phyloP scores from a whole-genome alignment of 1,284 basidiomycete genomes.

The Naganishia liquefaciens region DNA sequence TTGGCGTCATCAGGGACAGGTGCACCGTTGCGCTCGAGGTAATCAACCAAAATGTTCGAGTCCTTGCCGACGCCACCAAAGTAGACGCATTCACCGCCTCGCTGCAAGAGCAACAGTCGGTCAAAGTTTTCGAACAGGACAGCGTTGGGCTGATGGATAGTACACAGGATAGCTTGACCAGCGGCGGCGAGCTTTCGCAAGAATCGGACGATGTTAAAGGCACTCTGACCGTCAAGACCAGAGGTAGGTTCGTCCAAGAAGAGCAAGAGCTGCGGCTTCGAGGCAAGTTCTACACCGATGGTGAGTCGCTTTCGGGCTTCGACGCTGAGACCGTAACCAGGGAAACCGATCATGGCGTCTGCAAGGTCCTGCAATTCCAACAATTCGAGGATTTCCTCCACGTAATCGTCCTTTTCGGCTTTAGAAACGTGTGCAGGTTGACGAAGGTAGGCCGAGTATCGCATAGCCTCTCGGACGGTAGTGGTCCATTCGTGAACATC shows the following conservation, averaged over 20 bases:
- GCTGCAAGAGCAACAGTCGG: constrained; percentile 57
- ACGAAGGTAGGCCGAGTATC: constrained; percentile 63
- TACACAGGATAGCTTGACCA: constrained; percentile 62
- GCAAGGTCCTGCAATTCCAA: constrained; percentile 59
- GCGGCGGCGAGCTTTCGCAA: constrained; percentile 68
- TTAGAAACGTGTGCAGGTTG: constrained; percentile 58
- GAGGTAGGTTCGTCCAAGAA: constrained; percentile 62
- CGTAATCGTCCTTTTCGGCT: constrained; percentile 59
- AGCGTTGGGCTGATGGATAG: constrained; percentile 56
- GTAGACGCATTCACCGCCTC: constrained; percentile 54
- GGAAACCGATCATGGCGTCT: constrained; percentile 56
- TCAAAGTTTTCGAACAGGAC: constrained; percentile 61
- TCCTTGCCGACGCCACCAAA: constrained; percentile 61
- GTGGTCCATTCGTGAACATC: constrained; percentile 84
- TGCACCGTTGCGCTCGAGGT: constrained; percentile 60
- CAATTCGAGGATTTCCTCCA: constrained; percentile 59
- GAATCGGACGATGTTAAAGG: constrained; percentile 58
- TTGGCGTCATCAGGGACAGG: constrained; percentile 59
- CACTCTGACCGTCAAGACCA: constrained; percentile 58
- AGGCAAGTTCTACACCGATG: constrained; percentile 64
- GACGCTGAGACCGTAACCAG: constrained; percentile 59
- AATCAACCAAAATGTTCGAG: constrained; percentile 58
- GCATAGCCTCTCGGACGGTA: constrained; percentile 62
- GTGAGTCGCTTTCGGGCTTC: constrained; percentile 62
- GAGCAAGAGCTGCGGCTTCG: constrained; percentile 61